Percentiles rank a stretch among this genome's conserved stretches.
Conservation (phyloP, 352 stramenopile species). For the Pythium myriotylum region DNA sequence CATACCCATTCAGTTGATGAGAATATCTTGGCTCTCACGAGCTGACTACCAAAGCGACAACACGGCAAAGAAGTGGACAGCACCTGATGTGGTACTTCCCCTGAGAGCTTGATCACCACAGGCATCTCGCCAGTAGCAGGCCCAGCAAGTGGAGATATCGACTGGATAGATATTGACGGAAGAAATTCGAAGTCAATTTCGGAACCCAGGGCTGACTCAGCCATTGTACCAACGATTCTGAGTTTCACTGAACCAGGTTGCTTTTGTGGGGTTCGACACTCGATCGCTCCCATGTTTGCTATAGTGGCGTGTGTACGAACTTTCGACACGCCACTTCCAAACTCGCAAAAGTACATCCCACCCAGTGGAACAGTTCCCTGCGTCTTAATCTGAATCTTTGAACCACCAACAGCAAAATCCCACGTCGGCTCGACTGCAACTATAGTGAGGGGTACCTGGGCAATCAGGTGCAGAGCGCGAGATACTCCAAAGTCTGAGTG, state of each 20-base stretch:
- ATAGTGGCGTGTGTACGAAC: not conserved
- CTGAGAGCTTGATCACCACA: slow-evolving; percentile 20
- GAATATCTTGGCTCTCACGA: not conserved
- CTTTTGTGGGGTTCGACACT: slow-evolving; percentile 6
- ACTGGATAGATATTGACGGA: not conserved
- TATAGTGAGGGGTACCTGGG: not conserved
- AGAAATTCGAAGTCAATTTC: slow-evolving; percentile 19
- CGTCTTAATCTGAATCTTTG: not conserved
- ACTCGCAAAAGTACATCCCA: slow-evolving; percentile 2
- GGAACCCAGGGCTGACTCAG: slow-evolving; percentile 9
- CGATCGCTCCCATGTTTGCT: slow-evolving; percentile 1
- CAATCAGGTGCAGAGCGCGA: not conserved
- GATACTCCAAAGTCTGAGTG: not conserved
- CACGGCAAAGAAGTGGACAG: not conserved
- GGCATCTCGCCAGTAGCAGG: slow-evolving; percentile 14
- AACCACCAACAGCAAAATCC: not conserved
- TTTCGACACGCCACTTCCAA: not conserved
- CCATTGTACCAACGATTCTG: not conserved
- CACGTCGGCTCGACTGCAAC: not conserved
- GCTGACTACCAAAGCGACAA: slow-evolving; percentile 14
- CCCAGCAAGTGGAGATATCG: slow-evolving; percentile 17
- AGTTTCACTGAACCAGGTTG: slow-evolving; percentile 8
- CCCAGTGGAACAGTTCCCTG: not conserved
- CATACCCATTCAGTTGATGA: slow-evolving; percentile 20
- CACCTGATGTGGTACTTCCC: not conserved